These are phyloP conservation scores for Fomitopsis schrenkii DNA, from an alignment of 1,284 basidiomycete species.

Conservation along the genomic window DNA sequence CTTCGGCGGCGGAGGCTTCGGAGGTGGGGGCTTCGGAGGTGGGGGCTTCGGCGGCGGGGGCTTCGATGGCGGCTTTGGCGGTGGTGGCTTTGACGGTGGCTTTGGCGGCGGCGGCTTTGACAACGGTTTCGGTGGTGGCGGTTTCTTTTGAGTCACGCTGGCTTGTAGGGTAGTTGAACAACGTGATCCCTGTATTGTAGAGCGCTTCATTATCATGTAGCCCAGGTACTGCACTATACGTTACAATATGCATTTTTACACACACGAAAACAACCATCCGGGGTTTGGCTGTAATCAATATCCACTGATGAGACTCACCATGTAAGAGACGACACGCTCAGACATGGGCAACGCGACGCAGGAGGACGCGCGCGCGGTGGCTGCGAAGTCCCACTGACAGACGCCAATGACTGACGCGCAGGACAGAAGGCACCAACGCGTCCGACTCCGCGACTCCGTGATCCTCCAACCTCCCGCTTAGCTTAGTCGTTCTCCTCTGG, in stretches of 20 bases:
- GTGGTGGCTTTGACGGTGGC: conserved; percentile 8
- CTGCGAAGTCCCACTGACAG: too few species aligned
- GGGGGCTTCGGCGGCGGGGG: conserved; percentile 32
- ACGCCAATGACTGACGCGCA: too few species aligned
- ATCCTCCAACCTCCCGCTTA: background rate
- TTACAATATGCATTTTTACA: too few species aligned
- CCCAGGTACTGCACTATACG: background rate
- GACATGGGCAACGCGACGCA: too few species aligned
- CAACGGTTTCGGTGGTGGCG: conserved; percentile 15
- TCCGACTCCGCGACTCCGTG: background rate
- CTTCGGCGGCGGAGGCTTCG: background rate
- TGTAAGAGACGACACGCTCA: too few species aligned
- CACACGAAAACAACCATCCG: too few species aligned
- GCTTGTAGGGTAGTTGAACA: background rate
- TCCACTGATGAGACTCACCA: too few species aligned
- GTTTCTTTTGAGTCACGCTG: background rate
- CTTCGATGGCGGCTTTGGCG: conserved; percentile 9
- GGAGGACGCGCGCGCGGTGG: too few species aligned
- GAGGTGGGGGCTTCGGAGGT: conserved; percentile 9
- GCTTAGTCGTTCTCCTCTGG: background rate
- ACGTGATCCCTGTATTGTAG: background rate
- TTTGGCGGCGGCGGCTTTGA: conserved; percentile 10
- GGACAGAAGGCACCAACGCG: background rate
- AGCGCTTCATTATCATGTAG: background rate
- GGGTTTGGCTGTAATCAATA: too few species aligned